phyloP scores from a whole-genome alignment of 2,329 filamentous ascomycete species.

The Fusarium piperis region DNA sequence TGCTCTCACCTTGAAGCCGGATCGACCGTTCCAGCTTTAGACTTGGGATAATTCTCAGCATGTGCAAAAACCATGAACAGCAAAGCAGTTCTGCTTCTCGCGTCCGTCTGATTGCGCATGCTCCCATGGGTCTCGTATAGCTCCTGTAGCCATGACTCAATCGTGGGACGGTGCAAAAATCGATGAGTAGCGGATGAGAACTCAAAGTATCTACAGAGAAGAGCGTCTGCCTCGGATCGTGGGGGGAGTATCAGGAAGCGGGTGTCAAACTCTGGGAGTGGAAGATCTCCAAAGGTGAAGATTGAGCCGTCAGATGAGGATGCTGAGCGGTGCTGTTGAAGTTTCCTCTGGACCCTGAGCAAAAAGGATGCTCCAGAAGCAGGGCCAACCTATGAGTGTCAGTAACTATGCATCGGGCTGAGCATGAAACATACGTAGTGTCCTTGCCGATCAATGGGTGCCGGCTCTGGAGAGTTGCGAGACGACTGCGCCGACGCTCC shows the following conservation, averaged over 20 bases:
- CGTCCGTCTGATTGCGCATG: constrained; percentile 30
- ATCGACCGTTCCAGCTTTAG: constrained; percentile 22
- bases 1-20: neutral
- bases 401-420: neutral
- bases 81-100: constrained; percentile 49
- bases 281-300: constrained; percentile 60
- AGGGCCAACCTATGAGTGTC: constrained; percentile 25
- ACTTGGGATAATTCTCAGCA: constrained; percentile 53
- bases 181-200: constrained; percentile 65
- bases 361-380: constrained; percentile 33
- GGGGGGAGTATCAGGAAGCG: constrained; percentile 51
- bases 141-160: constrained; percentile 56
- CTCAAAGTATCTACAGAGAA: constrained; percentile 63
- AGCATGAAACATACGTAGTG: constrained; percentile 1
- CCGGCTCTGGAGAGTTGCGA: constrained; percentile 31
- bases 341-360: constrained; percentile 42
- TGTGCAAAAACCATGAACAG: constrained; percentile 63
- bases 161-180: constrained; percentile 61
- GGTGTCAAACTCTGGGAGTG: constrained; percentile 51
- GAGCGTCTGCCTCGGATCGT: constrained; percentile 40
- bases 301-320: constrained; percentile 54
- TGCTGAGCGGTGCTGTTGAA: constrained; percentile 48
- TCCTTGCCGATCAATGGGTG: constrained; percentile 26
- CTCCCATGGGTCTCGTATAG: constrained; percentile 46
- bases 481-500: constrained; percentile 17